phyloP scores from a whole-genome alignment of 2,329 filamentous ascomycete genomes.

The Lachnellula occidentalis region DNA sequence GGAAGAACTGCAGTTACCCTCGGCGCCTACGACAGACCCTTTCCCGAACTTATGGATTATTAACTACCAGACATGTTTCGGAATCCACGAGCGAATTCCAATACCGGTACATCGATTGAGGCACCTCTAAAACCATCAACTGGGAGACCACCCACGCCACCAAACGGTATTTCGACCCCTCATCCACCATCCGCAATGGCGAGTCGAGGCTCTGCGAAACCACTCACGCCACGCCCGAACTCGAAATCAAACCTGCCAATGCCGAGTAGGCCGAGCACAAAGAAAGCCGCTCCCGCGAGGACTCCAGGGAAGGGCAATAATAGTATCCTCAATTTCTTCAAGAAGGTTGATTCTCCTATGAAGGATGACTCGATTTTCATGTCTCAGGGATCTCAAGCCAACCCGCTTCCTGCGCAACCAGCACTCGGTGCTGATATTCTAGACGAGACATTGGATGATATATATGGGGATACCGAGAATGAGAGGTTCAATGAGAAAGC shows the following conservation, averaged over 20 bases:
- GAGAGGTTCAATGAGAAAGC: constrained; percentile 37
- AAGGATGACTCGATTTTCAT: constrained; percentile 55
- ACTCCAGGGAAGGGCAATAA: constrained; percentile 42
- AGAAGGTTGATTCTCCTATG: constrained; percentile 50
- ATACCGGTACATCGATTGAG: constrained; percentile 28
- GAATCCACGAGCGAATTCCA: constrained; percentile 44
- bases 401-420: constrained; percentile 6
- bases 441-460: constrained; percentile 21
- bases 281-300: constrained; percentile 22
- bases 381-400: constrained; percentile 29
- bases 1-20: no score
- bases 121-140: constrained; percentile 38
- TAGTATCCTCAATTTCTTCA: constrained; percentile 71
- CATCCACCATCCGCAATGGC: constrained; percentile 18
- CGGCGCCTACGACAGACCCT: not conserved
- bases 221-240: constrained; percentile 24
- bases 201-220: constrained; percentile 24
- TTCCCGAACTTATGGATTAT: not conserved
- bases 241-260: constrained; percentile 24
- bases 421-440: constrained; percentile 12
- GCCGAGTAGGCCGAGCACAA: constrained; percentile 11
- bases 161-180: constrained; percentile 18
- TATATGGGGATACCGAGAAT: constrained; percentile 19
- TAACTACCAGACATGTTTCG: constrained; percentile 42
- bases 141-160: constrained; percentile 49